A percentile compares a stretch with the other conserved stretches of the same genome.
Conservation (phyloP, 108 stramenopile species). For the Pseudonitzschia multistriata region DNA sequence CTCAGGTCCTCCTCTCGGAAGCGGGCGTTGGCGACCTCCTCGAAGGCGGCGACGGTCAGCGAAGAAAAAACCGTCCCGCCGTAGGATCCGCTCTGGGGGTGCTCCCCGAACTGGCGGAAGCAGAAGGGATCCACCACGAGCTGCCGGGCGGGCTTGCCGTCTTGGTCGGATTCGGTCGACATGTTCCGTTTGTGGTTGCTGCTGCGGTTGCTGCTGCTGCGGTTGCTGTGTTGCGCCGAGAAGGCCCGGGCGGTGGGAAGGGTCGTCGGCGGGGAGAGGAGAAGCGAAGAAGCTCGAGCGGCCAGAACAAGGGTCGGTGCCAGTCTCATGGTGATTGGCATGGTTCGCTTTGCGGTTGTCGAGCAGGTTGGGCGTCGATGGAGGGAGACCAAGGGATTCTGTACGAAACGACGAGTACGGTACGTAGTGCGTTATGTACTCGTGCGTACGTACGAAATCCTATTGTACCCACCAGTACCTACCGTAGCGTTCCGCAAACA, state of each 20-base stretch:
- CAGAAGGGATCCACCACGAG: slow-evolving; percentile 88
- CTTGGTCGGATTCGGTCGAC: no score
- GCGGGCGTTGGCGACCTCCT: slow-evolving; percentile 69
- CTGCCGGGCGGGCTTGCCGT: no score
- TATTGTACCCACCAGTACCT: no score
- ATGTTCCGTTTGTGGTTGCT: background rate
- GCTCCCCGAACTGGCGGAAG: slow-evolving; percentile 76
- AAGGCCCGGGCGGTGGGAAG: background rate
- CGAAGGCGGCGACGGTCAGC: slow-evolving; percentile 64
- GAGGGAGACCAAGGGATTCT: no score
- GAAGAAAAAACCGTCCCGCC: slow-evolving; percentile 68
- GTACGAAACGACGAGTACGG: background rate
- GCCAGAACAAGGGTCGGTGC: background rate
- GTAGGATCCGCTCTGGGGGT: slow-evolving; percentile 50
- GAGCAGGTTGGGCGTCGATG: background rate
- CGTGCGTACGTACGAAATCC: no score
- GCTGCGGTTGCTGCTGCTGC: no score
- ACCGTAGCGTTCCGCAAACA: no score
- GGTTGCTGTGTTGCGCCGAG: background rate
- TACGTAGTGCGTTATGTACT: no score
- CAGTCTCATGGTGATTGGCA: background rate
- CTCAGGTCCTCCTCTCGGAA: slow-evolving; percentile 56
- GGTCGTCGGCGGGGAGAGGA: background rate
- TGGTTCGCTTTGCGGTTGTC: background rate
- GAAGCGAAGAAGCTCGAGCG: background rate